Conservation (phyloP, 257 asterid species). For the Solanum tarijense region DNA sequence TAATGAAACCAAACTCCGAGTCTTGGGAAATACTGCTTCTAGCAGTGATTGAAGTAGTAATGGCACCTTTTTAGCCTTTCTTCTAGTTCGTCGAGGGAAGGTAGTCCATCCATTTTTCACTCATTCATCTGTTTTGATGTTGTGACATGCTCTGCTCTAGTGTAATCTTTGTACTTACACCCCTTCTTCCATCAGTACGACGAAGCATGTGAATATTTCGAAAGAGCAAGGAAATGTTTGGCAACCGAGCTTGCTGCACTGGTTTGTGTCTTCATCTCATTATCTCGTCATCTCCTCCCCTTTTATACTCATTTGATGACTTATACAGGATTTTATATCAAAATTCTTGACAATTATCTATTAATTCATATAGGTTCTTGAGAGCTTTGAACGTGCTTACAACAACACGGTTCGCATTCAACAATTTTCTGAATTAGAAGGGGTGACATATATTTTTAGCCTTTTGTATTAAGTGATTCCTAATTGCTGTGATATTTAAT, state of each 20-base stretch:
- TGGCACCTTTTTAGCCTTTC: slow-evolving; percentile 80
- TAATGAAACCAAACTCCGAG: slow-evolving; percentile 80
- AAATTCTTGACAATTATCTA: not conserved
- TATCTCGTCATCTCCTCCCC: not conserved
- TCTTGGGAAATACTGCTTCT: slow-evolving; percentile 87
- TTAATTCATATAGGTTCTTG: slow-evolving; percentile 59
- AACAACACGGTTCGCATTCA: slow-evolving; percentile 95
- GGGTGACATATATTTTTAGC: slow-evolving; percentile 29
- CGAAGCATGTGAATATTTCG: too few species aligned
- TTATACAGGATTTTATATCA: not conserved
- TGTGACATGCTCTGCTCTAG: not conserved
- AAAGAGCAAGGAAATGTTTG: slow-evolving; percentile 85
- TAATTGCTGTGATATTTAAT: not conserved
- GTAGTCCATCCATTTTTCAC: slow-evolving; percentile 22
- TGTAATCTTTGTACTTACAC: too few species aligned
- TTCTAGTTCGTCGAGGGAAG: slow-evolving; percentile 83
- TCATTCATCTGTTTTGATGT: slow-evolving; percentile 1
- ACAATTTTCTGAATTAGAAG: slow-evolving; percentile 91
- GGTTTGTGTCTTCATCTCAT: slow-evolving; percentile 47
- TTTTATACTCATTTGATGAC: not conserved
- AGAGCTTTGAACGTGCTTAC: slow-evolving; percentile 95
- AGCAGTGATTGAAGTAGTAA: slow-evolving; percentile 92
- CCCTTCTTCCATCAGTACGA: too few species aligned
- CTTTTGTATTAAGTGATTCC: not conserved
- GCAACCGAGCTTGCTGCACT: slow-evolving; percentile 95